phyloP scores from a whole-genome alignment of 345 rosid species.

The Salix arbutifolia region DNA sequence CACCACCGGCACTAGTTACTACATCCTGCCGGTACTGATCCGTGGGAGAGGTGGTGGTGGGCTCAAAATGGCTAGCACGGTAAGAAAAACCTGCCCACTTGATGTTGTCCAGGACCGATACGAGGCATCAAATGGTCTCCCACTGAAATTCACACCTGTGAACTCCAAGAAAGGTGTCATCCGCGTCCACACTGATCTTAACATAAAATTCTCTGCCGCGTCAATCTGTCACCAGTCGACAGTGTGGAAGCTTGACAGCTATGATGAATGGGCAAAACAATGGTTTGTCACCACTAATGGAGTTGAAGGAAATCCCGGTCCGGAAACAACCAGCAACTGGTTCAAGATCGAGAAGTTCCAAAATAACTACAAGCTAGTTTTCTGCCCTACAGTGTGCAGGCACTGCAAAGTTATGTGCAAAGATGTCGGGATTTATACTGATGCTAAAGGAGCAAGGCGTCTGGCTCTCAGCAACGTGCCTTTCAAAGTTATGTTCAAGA shows the following conservation, averaged over 20 bases:
- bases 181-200: slow-evolving; percentile 23
- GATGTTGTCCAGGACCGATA: slow-evolving; percentile 9
- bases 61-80: slow-evolving; percentile 9
- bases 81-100: not conserved
- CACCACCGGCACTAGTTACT: slow-evolving; percentile 19
- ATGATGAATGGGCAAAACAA: slow-evolving; percentile 39
- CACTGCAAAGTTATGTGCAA: too few relatives aligned
- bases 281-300: slow-evolving; percentile 48
- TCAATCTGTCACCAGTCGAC: slow-evolving; percentile 48
- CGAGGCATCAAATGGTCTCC: slow-evolving; percentile 29
- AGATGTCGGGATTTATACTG: too few relatives aligned
- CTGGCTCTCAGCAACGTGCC: too few relatives aligned
- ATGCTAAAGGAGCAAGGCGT: too few relatives aligned
- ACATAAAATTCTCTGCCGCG: slow-evolving; percentile 41
- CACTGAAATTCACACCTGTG: slow-evolving; percentile 27
- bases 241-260: slow-evolving; percentile 40
- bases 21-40: slow-evolving; percentile 15
- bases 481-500: too few relatives aligned
- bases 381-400: slow-evolving; percentile 38
- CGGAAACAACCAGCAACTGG: slow-evolving; percentile 52
- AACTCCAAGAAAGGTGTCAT: slow-evolving; percentile 18
- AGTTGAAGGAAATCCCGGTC: slow-evolving; percentile 36
- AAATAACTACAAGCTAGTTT: slow-evolving; percentile 49
- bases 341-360: slow-evolving; percentile 52
- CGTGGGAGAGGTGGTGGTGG: slow-evolving; percentile 35